Conservation (phyloP, 345 rosid species). For the Xanthoceras sorbifolium region DNA sequence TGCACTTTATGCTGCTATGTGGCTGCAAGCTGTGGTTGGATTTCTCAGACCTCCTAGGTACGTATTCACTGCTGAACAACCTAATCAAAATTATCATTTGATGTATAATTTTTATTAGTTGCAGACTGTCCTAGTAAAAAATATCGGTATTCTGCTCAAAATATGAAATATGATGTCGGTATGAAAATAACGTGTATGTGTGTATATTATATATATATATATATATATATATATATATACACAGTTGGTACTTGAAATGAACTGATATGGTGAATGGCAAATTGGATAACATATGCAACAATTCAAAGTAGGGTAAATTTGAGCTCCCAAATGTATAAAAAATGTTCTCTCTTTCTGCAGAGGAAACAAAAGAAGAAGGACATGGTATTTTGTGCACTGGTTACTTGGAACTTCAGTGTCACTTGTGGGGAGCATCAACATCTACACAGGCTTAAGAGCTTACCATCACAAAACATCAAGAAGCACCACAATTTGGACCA, state of each 20-base stretch:
- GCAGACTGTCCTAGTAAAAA: too few relatives aligned
- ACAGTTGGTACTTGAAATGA: too few relatives aligned
- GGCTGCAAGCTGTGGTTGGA: constrained; percentile 60
- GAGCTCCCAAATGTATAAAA: background rate
- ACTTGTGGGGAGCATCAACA: constrained; percentile 66
- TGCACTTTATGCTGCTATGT: constrained; percentile 55
- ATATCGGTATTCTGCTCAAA: too few relatives aligned
- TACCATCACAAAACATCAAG: constrained; percentile 57
- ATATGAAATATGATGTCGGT: background rate
- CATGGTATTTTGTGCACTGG: constrained; percentile 87
- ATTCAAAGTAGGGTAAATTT: background rate
- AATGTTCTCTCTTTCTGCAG: constrained; percentile 35
- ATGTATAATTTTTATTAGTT: too few relatives aligned
- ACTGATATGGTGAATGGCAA: too few relatives aligned
- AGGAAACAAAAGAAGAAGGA: constrained; percentile 64
- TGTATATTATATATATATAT: too few relatives aligned
- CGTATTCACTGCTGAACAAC: background rate
- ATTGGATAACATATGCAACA: background rate
- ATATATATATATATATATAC: too few relatives aligned
- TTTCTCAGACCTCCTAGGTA: constrained; percentile 53
- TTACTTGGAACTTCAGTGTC: constrained; percentile 65
- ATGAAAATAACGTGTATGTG: background rate
- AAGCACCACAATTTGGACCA: constrained; percentile 56
- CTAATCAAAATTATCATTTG: background rate
- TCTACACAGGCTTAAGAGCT: constrained; percentile 77